Evolutionary conservation across 1,284 basidiomycete species (phyloP), one percentile per base, ranked within the genome.

Genomic region (Porogramme epimiltina): DNA sequence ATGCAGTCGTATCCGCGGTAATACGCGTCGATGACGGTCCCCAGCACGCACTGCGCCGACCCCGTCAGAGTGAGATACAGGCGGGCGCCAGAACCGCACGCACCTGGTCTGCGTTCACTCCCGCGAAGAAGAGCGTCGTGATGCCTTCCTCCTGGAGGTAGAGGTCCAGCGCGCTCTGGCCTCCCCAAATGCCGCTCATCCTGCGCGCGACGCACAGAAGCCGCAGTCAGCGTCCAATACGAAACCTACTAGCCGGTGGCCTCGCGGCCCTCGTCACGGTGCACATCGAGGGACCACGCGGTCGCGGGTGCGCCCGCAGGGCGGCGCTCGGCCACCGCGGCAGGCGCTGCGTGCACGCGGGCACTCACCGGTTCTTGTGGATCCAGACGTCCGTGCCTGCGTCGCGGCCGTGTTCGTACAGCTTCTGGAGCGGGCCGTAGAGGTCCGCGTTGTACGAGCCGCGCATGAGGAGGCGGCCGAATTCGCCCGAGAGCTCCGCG

Each of bases 41-140:
- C 85, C 13, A 79, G 70, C n/a, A 87, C 84, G 58, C 84, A 86
- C 82, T 85, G 52, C 13, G 52, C 20, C 20, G 26, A 23, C 9
- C 45, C 23, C 25, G 28, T 24, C 22, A 58, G 18, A 25, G 36
- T 34, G 20, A 26, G 1, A 22, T 24, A 11, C 10, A 2, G 16
- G 8, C 16, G 10, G 22, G 20, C 33, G 18, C 11, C n/a, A 16
- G 15, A 23, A 19, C 20, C 2, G 23, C 45, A 9, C 64, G 11
- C 54, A 82, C 84, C 77, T 87, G 84, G 62, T 87, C 85, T 11
- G 85, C 72, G 62, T 87, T 87, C 13, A 88, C 84, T 18, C 84
- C 85, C 40, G 80, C 76, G 52, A 87, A 80, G 55, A 87, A 70
- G 38, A 87, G 68, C 4, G 82, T 85, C 16, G 72, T 80, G 51